Conservation (phyloP, 352 stramenopile species). For the Globisporangium takayamanum region DNA sequence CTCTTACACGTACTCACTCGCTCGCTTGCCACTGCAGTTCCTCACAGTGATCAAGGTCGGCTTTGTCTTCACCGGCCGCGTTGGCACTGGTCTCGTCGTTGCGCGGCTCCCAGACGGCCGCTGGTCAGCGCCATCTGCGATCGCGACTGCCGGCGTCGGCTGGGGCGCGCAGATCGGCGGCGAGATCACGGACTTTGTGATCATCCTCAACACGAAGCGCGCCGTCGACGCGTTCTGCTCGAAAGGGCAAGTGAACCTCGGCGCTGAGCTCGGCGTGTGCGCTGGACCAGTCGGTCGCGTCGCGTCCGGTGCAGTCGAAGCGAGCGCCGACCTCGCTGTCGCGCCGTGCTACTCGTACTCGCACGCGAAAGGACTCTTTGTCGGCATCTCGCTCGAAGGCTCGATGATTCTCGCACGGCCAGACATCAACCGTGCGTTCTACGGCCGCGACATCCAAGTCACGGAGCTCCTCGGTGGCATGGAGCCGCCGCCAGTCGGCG, state of each 20-base stretch:
- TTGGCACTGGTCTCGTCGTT: conserved; percentile 92
- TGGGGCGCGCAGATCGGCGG: conserved; percentile 90
- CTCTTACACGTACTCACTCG: background rate
- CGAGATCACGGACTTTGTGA: conserved; percentile 91
- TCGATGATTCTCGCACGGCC: conserved; percentile 83
- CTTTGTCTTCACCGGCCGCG: conserved; percentile 78
- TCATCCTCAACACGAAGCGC: conserved; percentile 90
- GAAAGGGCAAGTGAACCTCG: conserved; percentile 87
- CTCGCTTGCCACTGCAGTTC: conserved; percentile 41
- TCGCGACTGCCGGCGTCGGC: conserved; percentile 86
- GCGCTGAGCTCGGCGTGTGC: conserved; percentile 84
- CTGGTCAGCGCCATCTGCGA: conserved; percentile 94
- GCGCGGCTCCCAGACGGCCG: conserved; percentile 87
- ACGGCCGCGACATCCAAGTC: conserved; percentile 69
- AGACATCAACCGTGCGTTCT: conserved; percentile 91
- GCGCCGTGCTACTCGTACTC: conserved; percentile 91
- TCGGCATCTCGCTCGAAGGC: conserved; percentile 87
- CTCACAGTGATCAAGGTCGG: conserved; percentile 90
- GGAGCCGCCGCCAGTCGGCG: conserved; percentile 74
- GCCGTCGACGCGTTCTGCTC: conserved; percentile 82
- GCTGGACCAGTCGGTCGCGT: conserved; percentile 88
- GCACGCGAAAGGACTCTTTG: conserved; percentile 87
- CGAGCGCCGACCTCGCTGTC: conserved; percentile 68
- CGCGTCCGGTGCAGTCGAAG: conserved; percentile 64
- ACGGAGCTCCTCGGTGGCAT: conserved; percentile 69